Evolutionary conservation across 2,329 filamentous ascomycete genomes (phyloP).

Genomic region (Diaporthe destruens): DNA sequence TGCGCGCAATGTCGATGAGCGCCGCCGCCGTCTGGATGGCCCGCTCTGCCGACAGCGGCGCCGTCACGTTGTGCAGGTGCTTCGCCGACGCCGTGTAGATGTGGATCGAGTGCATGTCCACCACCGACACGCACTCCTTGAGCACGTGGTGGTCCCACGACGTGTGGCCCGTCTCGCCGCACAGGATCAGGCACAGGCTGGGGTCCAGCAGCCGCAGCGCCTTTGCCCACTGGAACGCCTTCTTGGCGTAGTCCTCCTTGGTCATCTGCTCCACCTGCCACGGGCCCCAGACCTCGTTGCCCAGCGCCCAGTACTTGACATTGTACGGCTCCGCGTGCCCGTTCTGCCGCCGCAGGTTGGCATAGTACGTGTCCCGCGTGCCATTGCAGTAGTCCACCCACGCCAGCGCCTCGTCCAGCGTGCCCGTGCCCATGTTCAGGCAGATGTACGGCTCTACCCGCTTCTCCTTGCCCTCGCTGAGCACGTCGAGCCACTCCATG

Average conservation of each 20-base stretch:
- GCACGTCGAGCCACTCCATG: conserved; percentile 80
- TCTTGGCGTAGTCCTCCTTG: conserved; percentile 76
- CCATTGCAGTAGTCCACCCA: conserved; percentile 93
- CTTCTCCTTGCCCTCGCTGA: conserved; percentile 70
- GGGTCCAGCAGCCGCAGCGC: conserved; percentile 80
- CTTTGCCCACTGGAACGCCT: conserved; percentile 79
- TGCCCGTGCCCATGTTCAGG: conserved; percentile 85
- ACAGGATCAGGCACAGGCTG: conserved; percentile 76
- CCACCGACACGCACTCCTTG: conserved; percentile 74
- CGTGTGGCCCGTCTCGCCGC: conserved; percentile 76
- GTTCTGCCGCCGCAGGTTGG: conserved; percentile 81
- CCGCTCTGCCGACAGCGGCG: conserved; percentile 77
- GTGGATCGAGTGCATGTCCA: conserved; percentile 87
- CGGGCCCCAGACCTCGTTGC: conserved; percentile 79
- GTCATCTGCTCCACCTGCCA: conserved; percentile 78
- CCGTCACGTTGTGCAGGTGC: conserved; percentile 66
- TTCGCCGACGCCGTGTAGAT: conserved; percentile 75
- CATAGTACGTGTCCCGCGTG: conserved; percentile 81
- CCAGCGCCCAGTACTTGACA: conserved; percentile 87
- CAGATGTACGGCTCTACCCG: conserved; percentile 83
- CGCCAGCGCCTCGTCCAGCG: conserved; percentile 67
- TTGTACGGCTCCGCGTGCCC: conserved; percentile 83
- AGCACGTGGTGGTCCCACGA: conserved; percentile 82
- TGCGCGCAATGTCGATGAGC: conserved; percentile 79
- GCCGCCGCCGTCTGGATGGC: conserved; percentile 77